These are phyloP conservation scores for Haplosporangium sp. DNA, from an alignment of 371 early-diverging fungal genomes.

Conservation along the genomic window DNA sequence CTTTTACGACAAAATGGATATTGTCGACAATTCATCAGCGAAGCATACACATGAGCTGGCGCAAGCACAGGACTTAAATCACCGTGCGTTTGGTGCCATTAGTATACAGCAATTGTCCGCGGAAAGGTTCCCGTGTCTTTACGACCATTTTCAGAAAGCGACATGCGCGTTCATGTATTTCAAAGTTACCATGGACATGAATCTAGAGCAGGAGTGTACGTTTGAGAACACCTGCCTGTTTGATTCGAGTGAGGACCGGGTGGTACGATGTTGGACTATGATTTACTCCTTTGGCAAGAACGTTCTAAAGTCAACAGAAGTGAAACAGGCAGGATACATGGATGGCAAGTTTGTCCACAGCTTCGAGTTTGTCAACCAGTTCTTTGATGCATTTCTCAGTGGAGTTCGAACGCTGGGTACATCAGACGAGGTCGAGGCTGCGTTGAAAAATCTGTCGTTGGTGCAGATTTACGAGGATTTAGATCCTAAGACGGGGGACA, in stretches of 20 bases:
- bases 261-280: slow-evolving; percentile 69
- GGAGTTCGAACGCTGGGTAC: slow-evolving; percentile 61
- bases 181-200: slow-evolving; percentile 33
- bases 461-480: slow-evolving; percentile 68
- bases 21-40: background rate
- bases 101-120: slow-evolving; percentile 27
- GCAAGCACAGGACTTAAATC: slow-evolving; percentile 15
- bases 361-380: slow-evolving; percentile 70
- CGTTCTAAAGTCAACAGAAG: slow-evolving; percentile 68
- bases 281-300: slow-evolving; percentile 74
- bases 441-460: slow-evolving; percentile 63
- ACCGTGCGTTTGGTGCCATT: slow-evolving; percentile 16
- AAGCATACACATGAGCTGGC: slow-evolving; percentile 27
- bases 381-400: slow-evolving; percentile 69
- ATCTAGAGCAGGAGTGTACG: slow-evolving; percentile 20
- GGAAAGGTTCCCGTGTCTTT: slow-evolving; percentile 39
- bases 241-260: slow-evolving; percentile 61
- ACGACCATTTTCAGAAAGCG: slow-evolving; percentile 28
- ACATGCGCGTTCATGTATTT: slow-evolving; percentile 38
- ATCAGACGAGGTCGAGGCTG: slow-evolving; percentile 65
- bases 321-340: slow-evolving; percentile 62
- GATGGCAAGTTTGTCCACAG: slow-evolving; percentile 61
- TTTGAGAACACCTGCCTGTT: slow-evolving; percentile 60
- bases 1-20: too few species aligned
- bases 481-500: slow-evolving; percentile 28